Evolutionary conservation across 306 rosid genomes (phyloP), one percentile per base, ranked within the genome.

Genomic region (Aeschynomene evenia): DNA sequence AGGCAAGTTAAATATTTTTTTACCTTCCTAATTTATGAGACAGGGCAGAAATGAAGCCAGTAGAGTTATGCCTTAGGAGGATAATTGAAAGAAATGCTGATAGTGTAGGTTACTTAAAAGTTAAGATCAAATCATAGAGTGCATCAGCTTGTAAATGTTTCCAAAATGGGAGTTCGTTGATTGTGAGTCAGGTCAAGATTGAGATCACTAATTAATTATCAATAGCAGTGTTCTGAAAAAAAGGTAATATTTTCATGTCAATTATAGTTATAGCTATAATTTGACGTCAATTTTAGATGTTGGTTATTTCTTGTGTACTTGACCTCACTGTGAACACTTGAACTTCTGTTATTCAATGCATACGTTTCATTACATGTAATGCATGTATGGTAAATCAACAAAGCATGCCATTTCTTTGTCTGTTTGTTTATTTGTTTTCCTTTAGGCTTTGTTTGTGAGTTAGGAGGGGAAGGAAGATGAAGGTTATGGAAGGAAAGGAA

Each of bases 1-100:
- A 94, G 97, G 99, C 63, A 75, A 84, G 79, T 63, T 45, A 29
- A 12, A 8, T n/a, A n/a, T n/a, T 64, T 57, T 46, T 22, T 68
- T 31, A 52, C 52, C 16, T 29, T 15, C 20, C 26, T 21, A n/a
- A 12, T 54, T 52, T 19, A 49, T 45, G n/a, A 37, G 23, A 24
- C 57, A 36, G 61, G 48, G 16, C 46, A 36, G 56, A 18, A 59
- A 52, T 60, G 15, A 37, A 71, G n/a, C 24, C 55, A 19, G 49
- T 36, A 19, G 58, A 50, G 1, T 24, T 43, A 57, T 26, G 28
- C 20, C 63, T 19, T 46, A 5, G 43, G 21, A 70, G 57, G 28
- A n/a, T 70, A 33, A 16, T 71, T 39, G 16, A 55, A 63, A 63
- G 40, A 15, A 15, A 14, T 8, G 9, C 2, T 13, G 45, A 15